Evolutionary conservation across 2,329 filamentous ascomycete species (phyloP).

Genomic region (Plectosphaerella cucumerina): DNA sequence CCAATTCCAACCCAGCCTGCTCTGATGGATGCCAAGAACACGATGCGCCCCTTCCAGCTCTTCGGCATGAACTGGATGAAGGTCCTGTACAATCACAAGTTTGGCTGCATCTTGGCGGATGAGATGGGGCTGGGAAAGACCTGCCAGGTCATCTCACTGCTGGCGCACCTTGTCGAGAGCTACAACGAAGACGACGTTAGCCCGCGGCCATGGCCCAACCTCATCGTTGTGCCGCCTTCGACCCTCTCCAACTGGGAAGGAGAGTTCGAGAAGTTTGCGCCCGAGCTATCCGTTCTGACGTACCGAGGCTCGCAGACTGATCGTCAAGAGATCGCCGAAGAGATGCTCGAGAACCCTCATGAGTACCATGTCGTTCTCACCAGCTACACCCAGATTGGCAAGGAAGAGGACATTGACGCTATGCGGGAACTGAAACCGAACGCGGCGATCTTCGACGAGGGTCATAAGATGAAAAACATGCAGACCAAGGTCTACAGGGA

Average conservation of each 20-base stretch:
- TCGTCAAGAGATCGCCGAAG: conserved; percentile 62
- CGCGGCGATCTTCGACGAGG: conserved; percentile 81
- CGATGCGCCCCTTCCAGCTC: conserved; percentile 89
- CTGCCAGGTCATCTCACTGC: conserved; percentile 89
- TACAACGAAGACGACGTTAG: conserved; percentile 29
- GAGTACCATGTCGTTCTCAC: conserved; percentile 61
- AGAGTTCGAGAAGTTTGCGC: conserved; percentile 86
- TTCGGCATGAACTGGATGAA: conserved; percentile 94
- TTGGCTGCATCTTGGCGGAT: conserved; percentile 90
- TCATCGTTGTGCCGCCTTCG: conserved; percentile 88
- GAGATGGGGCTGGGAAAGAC: conserved; percentile 98
- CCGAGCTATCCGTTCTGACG: conserved; percentile 68
- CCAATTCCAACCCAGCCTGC: conserved; percentile 61
- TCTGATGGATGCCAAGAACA: conserved; percentile 70
- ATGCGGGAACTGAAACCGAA: conserved; percentile 46
- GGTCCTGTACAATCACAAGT: conserved; percentile 71
- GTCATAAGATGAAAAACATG: conserved; percentile 87
- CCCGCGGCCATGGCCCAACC: conserved; percentile 60
- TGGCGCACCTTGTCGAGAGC: conserved; percentile 75
- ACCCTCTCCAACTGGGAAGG: conserved; percentile 94
- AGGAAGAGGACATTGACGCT: conserved; percentile 44
- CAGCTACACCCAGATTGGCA: conserved; percentile 56
- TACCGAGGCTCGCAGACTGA: conserved; percentile 63
- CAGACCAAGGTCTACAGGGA: conserved; percentile 77
- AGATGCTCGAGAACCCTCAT: conserved; percentile 59